phyloP scores from a whole-genome alignment of 2,329 filamentous ascomycete species.

The Chaetoscypha palmicola region DNA sequence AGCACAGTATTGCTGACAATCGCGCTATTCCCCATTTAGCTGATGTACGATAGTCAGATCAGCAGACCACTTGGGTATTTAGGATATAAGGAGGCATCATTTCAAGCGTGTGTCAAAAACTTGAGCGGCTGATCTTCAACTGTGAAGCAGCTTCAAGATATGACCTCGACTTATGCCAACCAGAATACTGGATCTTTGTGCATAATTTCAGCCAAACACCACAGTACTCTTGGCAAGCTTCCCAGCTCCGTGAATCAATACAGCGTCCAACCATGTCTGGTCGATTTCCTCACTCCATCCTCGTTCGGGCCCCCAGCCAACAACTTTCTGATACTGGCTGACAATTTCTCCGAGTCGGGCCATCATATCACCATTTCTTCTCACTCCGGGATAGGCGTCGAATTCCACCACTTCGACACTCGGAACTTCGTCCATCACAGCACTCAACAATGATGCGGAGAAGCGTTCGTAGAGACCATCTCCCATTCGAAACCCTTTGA shows the following conservation, averaged over 20 bases:
- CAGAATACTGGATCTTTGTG: background rate
- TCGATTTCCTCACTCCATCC: conserved; percentile 52
- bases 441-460: conserved; percentile 48
- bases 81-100: too few relatives aligned
- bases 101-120: background rate
- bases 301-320: conserved; percentile 62
- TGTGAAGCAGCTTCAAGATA: background rate
- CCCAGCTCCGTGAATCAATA: conserved; percentile 8
- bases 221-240: conserved; percentile 5
- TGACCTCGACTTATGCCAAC: background rate
- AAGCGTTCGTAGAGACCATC: conserved; percentile 67
- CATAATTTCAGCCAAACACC: background rate
- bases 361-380: conserved; percentile 59
- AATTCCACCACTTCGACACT: conserved; percentile 55
- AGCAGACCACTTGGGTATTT: background rate
- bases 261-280: conserved; percentile 8
- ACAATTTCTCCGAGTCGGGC: conserved; percentile 49
- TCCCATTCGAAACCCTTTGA: conserved; percentile 53
- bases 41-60: background rate
- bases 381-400: conserved; percentile 61
- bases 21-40: too few relatives aligned
- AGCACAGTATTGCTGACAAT: too few relatives aligned
- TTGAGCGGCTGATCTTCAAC: background rate
- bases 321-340: conserved; percentile 39
- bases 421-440: conserved; percentile 51